Conservation (phyloP, 306 rosid species). For the Dalbergia oliveri region DNA sequence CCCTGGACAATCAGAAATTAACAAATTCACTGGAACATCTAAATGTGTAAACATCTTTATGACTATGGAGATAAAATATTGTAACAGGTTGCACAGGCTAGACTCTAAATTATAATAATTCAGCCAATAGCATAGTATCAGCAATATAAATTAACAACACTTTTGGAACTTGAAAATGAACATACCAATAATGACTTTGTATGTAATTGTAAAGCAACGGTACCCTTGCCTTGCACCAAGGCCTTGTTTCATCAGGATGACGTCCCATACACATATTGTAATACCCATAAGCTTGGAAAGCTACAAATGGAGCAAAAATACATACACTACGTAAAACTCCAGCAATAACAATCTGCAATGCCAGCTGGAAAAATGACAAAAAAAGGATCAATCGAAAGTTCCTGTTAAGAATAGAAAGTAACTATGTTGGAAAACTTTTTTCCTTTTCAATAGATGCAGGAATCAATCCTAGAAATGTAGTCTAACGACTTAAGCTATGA, state of each 20-base stretch:
- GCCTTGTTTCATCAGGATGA: conserved; percentile 65
- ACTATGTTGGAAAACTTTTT: neutral
- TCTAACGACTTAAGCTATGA: conserved; percentile 13
- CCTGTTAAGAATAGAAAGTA: conserved; percentile 33
- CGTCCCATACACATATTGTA: conserved; percentile 73
- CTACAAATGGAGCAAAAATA: conserved; percentile 76
- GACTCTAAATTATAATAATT: conserved; percentile 9
- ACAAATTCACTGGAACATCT: conserved; percentile 34
- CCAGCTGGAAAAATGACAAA: conserved; percentile 59
- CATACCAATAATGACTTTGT: conserved; percentile 94
- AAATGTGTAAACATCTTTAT: conserved; percentile 29
- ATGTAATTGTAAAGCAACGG: conserved; percentile 84
- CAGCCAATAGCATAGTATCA: conserved; percentile 26
- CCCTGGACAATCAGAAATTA: conserved; percentile 68
- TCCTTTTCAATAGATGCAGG: neutral
- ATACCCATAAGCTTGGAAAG: conserved; percentile 92
- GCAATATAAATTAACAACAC: conserved; percentile 28
- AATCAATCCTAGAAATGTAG: conserved; percentile 33
- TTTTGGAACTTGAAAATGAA: conserved; percentile 31
- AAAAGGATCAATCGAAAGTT: conserved; percentile 29
- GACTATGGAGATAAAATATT: conserved; percentile 18
- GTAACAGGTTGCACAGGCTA: conserved; percentile 7
- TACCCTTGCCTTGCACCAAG: conserved; percentile 94
- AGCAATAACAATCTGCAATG: conserved; percentile 65
- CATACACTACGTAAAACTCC: conserved; percentile 73